Evolutionary conservation across 345 rosid species (phyloP), one percentile per base, ranked within the genome.

Genomic region (Trapa incisa): DNA sequence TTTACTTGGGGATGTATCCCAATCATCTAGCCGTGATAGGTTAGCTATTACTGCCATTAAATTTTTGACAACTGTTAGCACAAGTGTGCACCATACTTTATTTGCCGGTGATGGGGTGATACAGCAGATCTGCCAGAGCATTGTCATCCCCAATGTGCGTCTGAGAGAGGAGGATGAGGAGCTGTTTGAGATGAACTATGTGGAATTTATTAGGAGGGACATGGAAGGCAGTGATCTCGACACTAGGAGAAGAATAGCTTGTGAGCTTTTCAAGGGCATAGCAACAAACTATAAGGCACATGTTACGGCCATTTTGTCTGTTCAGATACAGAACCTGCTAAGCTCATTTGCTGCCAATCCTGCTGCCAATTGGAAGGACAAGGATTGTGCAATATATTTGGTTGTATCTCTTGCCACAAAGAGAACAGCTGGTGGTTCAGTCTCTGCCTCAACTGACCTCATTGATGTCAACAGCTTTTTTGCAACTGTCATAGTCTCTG

Each of bases 141-240:
- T 95, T 68, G 99, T 95, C 80, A 84, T 95, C 72, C 97, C 96
- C 2, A 95, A 95, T 81, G 97, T 95, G 70, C 79, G 87, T 65
- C 77, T 87, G 80, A 95, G 93, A 79, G 97, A 83, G 15, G 99
- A 95, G 66, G 99, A 95, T 70, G 99, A 89, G 74, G 99, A 95
- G 67, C 88, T 95, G 14, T 95, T 95, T 68, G 99, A 91, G 76
- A 95, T 89, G 96, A 95, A 95, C 70, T 95, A 81, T 62, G 78
- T 95, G 11, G 99, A 95, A 85, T 95, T 91, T 69, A 87, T 95
- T 68, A 85, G 97, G 77, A 89, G 99, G 74, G 99, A 95, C 73
- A 95, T 95, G 99, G 99, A 95, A 72, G 97, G 99, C 52, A 95
- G 99, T 71, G 99, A 95, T 79, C 80, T 87, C 75, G 99, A 95